Percentiles rank a stretch among this genome's conserved stretches.
Conservation (phyloP, 148 eudicot genomes). For the Drosera capensis region DNA sequence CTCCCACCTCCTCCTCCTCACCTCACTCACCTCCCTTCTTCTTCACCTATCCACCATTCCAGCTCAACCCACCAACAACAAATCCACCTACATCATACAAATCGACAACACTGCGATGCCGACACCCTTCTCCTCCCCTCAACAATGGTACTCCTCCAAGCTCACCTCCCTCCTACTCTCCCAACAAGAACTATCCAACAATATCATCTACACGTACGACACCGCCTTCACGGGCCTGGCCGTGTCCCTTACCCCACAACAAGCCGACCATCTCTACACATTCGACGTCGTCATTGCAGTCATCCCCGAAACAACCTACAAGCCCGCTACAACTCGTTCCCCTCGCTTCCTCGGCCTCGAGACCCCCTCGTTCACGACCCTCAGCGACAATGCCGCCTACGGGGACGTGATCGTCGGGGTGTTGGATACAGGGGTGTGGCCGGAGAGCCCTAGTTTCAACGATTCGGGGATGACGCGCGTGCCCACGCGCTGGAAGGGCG, state of each 20-base stretch:
- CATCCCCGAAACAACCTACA: conserved; percentile 41
- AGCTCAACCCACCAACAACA: too few species aligned
- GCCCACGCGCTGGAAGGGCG: conserved; percentile 65
- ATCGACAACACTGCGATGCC: too few species aligned
- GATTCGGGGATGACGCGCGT: conserved; percentile 39
- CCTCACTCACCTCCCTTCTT: too few species aligned
- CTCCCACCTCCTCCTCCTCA: too few species aligned
- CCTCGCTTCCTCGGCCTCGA: conserved; percentile 70
- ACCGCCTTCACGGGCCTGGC: conserved; percentile 79
- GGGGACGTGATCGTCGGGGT: conserved; percentile 74
- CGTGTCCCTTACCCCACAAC: conserved; percentile 40
- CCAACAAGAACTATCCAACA: conserved; percentile 2
- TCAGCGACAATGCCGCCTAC: conserved; percentile 10
- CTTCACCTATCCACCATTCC: too few species aligned
- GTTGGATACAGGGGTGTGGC: conserved; percentile 92
- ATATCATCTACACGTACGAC: conserved; percentile 55
- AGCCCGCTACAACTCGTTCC: conserved; percentile 73
- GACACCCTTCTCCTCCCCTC: not conserved
- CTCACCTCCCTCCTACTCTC: not conserved
- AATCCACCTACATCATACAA: too few species aligned
- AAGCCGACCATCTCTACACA: conserved; percentile 20
- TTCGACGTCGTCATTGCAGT: conserved; percentile 36
- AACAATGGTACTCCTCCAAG: too few species aligned
- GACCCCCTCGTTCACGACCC: conserved; percentile 8
- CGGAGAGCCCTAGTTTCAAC: conserved; percentile 81